Conservation (phyloP, 225 moss, liverwort and hornwort genomes). For the Straminergon stramineum region DNA sequence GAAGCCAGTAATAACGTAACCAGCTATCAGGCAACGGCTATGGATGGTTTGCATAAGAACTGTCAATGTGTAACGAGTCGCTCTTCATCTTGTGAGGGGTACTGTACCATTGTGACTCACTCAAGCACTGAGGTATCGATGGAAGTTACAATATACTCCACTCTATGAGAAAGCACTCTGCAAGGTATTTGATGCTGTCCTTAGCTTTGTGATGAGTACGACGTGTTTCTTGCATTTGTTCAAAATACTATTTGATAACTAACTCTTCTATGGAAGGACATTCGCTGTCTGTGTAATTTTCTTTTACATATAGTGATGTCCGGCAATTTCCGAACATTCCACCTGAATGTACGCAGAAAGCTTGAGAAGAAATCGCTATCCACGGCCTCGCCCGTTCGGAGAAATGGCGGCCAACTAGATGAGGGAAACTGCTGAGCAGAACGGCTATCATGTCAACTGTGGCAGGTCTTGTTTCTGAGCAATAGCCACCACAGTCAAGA, state of each 20-base stretch:
- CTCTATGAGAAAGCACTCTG: neutral
- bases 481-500: neutral
- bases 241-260: neutral
- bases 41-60: neutral
- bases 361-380: neutral
- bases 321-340: neutral
- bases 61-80: neutral
- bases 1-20: neutral
- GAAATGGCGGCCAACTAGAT: neutral
- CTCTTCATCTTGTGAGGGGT: neutral
- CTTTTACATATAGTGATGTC: neutral
- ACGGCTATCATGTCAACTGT: neutral
- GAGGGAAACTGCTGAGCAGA: neutral
- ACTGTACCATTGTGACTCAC: neutral
- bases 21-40: neutral
- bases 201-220: neutral
- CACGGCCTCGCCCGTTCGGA: neutral
- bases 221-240: neutral
- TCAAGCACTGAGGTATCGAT: neutral
- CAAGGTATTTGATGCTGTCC: neutral
- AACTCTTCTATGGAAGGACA: neutral
- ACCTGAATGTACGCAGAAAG: neutral
- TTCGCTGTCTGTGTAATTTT: neutral
- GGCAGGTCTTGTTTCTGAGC: neutral
- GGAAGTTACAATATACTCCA: neutral